phyloP scores from a whole-genome alignment of 805 yeast species.

The Cyberlindnera lachancei region DNA sequence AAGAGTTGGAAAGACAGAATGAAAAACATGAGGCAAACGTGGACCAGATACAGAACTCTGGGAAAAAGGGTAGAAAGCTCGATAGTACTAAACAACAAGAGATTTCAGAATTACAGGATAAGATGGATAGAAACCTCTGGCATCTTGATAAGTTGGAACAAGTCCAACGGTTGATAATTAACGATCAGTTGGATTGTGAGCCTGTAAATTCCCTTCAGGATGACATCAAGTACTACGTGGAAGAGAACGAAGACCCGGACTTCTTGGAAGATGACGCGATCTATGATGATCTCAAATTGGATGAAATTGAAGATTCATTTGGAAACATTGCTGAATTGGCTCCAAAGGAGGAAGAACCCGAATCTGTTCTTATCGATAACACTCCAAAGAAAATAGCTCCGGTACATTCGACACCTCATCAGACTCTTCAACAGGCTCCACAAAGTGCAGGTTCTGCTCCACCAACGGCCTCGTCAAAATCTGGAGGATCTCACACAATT shows the following conservation, averaged over 20 bases:
- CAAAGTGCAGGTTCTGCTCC: constrained; percentile 2
- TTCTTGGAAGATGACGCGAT: constrained; percentile 90
- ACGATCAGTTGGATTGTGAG: constrained; percentile 73
- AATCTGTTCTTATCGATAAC: constrained; percentile 4
- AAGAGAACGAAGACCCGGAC: constrained; percentile 86
- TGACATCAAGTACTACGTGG: constrained; percentile 89
- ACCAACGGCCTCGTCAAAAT: neutral
- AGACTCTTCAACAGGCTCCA: neutral
- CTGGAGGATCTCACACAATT: neutral
- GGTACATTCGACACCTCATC: constrained; percentile 2
- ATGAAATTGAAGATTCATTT: constrained; percentile 46
- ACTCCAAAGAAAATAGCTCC: constrained; percentile 34
- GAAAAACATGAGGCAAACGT: constrained; percentile 73
- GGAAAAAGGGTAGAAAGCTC: constrained; percentile 43
- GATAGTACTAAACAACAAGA: constrained; percentile 49
- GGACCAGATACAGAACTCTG: constrained; percentile 42
- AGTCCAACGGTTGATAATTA: constrained; percentile 68
- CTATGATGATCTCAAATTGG: constrained; percentile 78
- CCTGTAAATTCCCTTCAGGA: constrained; percentile 72
- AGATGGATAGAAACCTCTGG: constrained; percentile 65
- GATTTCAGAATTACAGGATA: constrained; percentile 54
- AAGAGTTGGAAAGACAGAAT: constrained; percentile 73
- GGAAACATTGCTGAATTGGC: constrained; percentile 39
- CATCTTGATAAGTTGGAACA: constrained; percentile 76
- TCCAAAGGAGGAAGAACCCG: constrained; percentile 10